phyloP scores from a whole-genome alignment of 148 eudicot genomes.

The Diospyros lotus region DNA sequence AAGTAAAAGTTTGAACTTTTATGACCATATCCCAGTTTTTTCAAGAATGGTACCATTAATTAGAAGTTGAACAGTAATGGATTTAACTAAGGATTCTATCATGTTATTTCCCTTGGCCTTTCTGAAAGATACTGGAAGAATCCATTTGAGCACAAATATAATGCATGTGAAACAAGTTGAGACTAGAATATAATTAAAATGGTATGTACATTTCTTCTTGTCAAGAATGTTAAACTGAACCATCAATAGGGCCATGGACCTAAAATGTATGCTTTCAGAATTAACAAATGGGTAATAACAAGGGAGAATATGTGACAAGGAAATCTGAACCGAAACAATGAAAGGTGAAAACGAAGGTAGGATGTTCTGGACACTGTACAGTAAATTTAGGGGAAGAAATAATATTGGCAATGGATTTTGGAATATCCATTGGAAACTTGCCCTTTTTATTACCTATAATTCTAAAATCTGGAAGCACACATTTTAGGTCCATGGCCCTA shows the following conservation, averaged over 20 bases:
- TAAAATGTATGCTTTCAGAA: neutral
- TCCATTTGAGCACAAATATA: neutral
- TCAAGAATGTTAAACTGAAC: neutral
- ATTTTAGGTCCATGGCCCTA: neutral
- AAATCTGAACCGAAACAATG: neutral
- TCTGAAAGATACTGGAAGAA: no score
- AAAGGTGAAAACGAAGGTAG: neutral
- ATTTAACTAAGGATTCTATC: no score
- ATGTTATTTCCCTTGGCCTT: no score
- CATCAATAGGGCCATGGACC: neutral
- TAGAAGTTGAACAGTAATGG: no score
- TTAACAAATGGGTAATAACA: neutral
- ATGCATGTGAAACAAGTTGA: neutral
- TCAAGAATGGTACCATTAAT: no score
- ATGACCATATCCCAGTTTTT: no score
- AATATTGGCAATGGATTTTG: neutral
- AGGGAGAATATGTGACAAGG: neutral
- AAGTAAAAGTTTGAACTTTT: no score
- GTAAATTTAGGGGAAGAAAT: no score
- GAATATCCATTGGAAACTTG: neutral
- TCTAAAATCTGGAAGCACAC: neutral
- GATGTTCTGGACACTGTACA: neutral
- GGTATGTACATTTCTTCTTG: neutral
- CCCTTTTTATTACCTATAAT: neutral
- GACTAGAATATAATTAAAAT: neutral